Evolutionary conservation across 495 filamentous ascomycete species (phyloP).

Genomic region (Xylaria intraflava): DNA sequence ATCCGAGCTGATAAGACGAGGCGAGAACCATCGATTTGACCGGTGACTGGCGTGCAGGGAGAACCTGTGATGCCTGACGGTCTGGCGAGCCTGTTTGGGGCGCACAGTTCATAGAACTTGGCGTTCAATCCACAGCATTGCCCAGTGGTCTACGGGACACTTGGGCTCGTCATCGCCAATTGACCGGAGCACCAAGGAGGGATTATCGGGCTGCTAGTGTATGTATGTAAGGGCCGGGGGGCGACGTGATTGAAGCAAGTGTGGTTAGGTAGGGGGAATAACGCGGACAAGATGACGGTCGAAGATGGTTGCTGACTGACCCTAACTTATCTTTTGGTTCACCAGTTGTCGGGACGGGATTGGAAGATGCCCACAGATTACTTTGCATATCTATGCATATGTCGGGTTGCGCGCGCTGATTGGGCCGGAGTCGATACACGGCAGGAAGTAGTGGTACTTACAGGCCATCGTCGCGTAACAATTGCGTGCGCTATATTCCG

Average conservation of each 20-base stretch:
- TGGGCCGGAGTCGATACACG: too few species aligned
- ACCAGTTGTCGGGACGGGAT: background rate
- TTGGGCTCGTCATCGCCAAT: background rate
- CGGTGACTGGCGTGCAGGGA: conserved; percentile 8
- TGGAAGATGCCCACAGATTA: conserved; percentile 8
- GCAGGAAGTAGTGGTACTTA: too few species aligned
- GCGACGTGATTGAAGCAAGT: too few species aligned
- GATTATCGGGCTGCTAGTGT: conserved; percentile 1
- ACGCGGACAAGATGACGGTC: too few species aligned
- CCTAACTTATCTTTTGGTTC: too few species aligned
- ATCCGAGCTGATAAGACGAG: conserved; percentile 1
- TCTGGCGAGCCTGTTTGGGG: conserved; percentile 4
- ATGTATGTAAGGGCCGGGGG: too few species aligned
- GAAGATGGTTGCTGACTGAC: conserved; percentile 4
- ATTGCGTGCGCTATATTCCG: too few species aligned
- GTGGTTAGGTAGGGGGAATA: too few species aligned
- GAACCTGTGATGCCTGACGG: background rate
- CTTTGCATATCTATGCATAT: conserved; percentile 8
- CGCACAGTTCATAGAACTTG: conserved; percentile 9
- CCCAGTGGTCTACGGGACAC: too few species aligned
- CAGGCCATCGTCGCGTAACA: too few species aligned
- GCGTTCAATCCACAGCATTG: conserved; percentile 3
- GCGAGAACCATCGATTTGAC: conserved; percentile 4
- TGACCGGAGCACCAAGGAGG: conserved; percentile 3
- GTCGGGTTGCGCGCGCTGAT: too few species aligned